phyloP scores from a whole-genome alignment of 495 filamentous ascomycete genomes.

The Aspergillus incahuasiensis region DNA sequence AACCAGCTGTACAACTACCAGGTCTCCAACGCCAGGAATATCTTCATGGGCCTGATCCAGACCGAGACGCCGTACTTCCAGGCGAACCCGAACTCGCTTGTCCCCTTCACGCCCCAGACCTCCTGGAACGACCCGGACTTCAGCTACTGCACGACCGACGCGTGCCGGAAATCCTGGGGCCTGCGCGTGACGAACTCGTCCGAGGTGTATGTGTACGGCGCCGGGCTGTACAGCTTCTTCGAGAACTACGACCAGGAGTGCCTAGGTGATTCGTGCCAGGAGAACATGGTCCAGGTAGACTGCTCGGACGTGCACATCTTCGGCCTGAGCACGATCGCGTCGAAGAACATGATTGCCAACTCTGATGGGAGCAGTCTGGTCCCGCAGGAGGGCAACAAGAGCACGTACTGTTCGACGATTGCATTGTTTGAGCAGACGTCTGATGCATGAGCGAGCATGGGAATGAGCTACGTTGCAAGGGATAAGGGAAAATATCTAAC shows the following conservation, averaged over 20 bases:
- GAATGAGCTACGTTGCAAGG: background rate
- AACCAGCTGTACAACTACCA: constrained; percentile 89
- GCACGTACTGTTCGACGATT: constrained; percentile 73
- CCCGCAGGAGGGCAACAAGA: constrained; percentile 59
- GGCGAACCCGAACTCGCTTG: constrained; percentile 70
- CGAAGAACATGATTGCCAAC: constrained; percentile 75
- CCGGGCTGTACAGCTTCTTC: constrained; percentile 83
- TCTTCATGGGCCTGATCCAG: constrained; percentile 85
- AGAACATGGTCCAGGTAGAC: constrained; percentile 82
- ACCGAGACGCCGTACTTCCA: constrained; percentile 93
- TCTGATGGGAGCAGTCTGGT: constrained; percentile 47
- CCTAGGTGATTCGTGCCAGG: constrained; percentile 74
- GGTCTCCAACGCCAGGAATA: constrained; percentile 69
- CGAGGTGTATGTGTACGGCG: constrained; percentile 69
- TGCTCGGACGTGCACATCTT: constrained; percentile 66
- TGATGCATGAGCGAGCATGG: background rate
- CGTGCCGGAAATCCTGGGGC: constrained; percentile 81
- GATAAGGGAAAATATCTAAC: too few relatives aligned
- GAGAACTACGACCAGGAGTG: constrained; percentile 81
- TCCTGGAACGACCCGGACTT: constrained; percentile 74
- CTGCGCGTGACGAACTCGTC: constrained; percentile 68
- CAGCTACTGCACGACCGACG: constrained; percentile 51
- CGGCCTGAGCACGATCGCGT: constrained; percentile 81
- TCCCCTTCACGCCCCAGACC: constrained; percentile 58
- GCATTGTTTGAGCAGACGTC: constrained; percentile 52